Evolutionary conservation across 2,329 filamentous ascomycete genomes (phyloP), one percentile per base, ranked within the genome.

Genomic region (Trichoderma harzianum): DNA sequence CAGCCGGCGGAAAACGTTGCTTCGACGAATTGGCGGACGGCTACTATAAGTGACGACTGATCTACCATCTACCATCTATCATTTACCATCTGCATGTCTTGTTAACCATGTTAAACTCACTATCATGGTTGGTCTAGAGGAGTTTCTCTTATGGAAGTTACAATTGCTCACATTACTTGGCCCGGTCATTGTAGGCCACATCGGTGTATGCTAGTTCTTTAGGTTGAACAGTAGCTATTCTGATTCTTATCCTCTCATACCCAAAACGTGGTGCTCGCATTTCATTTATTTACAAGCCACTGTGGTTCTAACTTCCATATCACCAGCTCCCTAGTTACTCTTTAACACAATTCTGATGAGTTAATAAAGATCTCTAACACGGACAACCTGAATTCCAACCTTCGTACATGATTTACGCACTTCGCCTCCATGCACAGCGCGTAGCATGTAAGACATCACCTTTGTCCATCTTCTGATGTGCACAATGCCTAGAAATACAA

Each of bases 381-480:
- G 21, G 14, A 16, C 30, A 30, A 21, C 6, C 53, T 16, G 53
- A 47, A 60, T 26, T 32, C 21, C 11, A 24, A 43, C 26, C 26
- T 7, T 30, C 39, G 28, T 47, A 43, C 39, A 43, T 43, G 14
- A 68, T 60, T 43, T 32, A 60, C 53, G 53, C 24, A 34, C n/a
- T 60, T 30, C 53, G 26, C 34, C 32, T 21, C 39, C 18, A 18
- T 28, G 18, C n/a, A 60, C 34, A 60, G 36, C 53, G n/a, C 26
- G 79, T 79, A 74, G 55, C 16, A 34, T 36, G 26, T 34, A 81
- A 82, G 79, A 83, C 74, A 74, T 76, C 78, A 78, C 77, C 73
- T 73, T 82, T 82, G 81, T 80, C 81, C 80, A 76, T 80, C 77
- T 78, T 79, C 76, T 73, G 82, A 82, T 79, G 80, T 79, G 76